These are phyloP conservation scores for Phyllosticta citriasiana DNA, from an alignment of 2,329 filamentous ascomycete species.

Conservation along the genomic window DNA sequence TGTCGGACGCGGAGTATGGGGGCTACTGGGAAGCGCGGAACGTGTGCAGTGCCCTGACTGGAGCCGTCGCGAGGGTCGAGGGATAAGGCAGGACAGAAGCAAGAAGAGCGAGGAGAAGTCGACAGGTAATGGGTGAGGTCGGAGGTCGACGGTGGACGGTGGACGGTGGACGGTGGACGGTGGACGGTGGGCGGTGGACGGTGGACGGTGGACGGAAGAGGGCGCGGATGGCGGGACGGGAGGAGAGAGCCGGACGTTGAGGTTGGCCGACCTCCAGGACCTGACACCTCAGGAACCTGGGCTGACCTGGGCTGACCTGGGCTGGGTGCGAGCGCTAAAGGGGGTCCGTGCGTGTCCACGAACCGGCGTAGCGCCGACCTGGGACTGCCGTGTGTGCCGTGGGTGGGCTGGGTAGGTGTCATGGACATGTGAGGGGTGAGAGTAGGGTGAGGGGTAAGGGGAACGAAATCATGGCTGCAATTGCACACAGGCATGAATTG, in stretches of 20 bases:
- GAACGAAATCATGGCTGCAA: background rate
- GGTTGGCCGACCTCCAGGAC: background rate
- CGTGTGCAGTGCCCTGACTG: background rate
- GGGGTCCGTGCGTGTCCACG: too few species aligned
- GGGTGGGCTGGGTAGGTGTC: too few species aligned
- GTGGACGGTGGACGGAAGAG: background rate
- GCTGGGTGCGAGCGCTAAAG: too few species aligned
- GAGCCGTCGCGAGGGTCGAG: background rate
- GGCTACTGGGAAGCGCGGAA: background rate
- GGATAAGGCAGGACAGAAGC: background rate
- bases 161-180: background rate
- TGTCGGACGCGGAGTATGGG: background rate
- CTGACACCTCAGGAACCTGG: too few species aligned
- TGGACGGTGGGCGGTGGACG: too few species aligned
- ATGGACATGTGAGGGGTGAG: too few species aligned
- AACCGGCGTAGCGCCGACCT: too few species aligned
- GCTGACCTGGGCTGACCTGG: background rate
- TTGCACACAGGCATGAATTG: background rate
- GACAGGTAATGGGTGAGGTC: background rate
- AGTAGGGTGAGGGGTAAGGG: too few species aligned
- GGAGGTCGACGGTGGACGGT: background rate
- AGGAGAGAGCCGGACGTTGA: background rate
- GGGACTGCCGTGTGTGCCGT: too few species aligned
- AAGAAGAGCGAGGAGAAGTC: background rate
- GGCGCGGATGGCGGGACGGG: background rate